These are phyloP conservation scores for Cercophora sp. DNA, from an alignment of 495 filamentous ascomycete genomes.

Conservation along the genomic window DNA sequence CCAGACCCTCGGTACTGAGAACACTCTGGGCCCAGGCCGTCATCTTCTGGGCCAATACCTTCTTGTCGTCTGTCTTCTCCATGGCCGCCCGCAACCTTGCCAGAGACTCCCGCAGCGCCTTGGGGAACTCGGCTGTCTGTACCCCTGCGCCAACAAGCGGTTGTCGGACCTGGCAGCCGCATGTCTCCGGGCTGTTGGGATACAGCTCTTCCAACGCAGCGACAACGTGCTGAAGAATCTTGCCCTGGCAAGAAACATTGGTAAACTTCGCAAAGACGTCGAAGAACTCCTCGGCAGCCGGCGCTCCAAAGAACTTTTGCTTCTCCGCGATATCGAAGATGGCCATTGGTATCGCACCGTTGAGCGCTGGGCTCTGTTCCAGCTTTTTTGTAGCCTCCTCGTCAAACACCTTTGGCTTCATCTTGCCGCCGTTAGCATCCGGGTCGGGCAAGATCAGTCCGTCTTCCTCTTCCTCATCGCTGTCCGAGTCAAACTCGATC, in stretches of 20 bases:
- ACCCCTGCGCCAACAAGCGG: constrained; percentile 62
- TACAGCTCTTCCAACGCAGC: constrained; percentile 55
- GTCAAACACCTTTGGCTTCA: constrained; percentile 46
- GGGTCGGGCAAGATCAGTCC: constrained; percentile 44
- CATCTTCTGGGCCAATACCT: constrained; percentile 51
- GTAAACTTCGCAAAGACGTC: constrained; percentile 68
- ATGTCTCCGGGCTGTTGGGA: constrained; percentile 55
- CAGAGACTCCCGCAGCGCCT: constrained; percentile 61
- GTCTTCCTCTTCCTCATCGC: constrained; percentile 38
- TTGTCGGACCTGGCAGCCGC: constrained; percentile 66
- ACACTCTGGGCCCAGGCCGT: constrained; percentile 57
- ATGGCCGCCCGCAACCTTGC: constrained; percentile 50
- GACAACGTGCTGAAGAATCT: constrained; percentile 74
- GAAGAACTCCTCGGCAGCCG: constrained; percentile 72
- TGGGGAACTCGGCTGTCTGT: constrained; percentile 67
- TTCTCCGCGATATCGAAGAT: constrained; percentile 87
- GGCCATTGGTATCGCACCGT: constrained; percentile 85
- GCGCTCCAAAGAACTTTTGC: constrained; percentile 60
- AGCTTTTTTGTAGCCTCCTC: constrained; percentile 57
- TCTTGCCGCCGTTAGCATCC: constrained; percentile 25
- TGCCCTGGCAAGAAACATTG: constrained; percentile 57
- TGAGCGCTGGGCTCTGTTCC: constrained; percentile 72
- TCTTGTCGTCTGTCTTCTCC: constrained; percentile 38
- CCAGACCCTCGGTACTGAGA: constrained; percentile 54
- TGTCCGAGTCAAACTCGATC: constrained; percentile 36